Evolutionary conservation across 768 basidiomycete genomes (phyloP), one percentile per base, ranked within the genome.

Genomic region (Mycena vulgaris): DNA sequence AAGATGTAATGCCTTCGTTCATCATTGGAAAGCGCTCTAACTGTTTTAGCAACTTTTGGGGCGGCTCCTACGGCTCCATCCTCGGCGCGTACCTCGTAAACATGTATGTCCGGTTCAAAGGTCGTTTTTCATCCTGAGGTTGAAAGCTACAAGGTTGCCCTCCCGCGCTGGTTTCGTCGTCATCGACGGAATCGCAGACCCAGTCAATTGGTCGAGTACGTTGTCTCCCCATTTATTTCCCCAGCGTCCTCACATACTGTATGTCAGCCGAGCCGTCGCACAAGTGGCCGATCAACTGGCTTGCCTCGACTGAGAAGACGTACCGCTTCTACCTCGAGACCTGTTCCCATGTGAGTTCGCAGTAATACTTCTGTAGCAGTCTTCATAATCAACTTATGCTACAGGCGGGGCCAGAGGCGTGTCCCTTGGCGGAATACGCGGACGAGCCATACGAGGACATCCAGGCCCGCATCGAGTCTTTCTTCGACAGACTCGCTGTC

Each of bases 71-170:
- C 58, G 77, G 77, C 3, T 75, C 75, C 7, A 74, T 76, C 28
- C 64, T 76, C 13, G 77, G 77, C 10, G 71, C 75, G 17, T 78
- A 78, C 51, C 70, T 78, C 4, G 77, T 74, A 16, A 78, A 78
- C 49, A 78, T 78, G 76, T 73, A 53, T 48, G 74, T 63, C 47
- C 21, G 10, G 10, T 17, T 30, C 17, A 25, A 11, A 48, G 5
- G 21, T 17, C 9, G 14, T 9, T 35, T 37, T n/a, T 31, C 42
- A 14, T n/a, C n/a, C 1, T 23, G 3, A 23, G 2, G 10, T 35
- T 63, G 28, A 33, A 27, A 1, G 25, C 3, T 8, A 2, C 17
- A 27, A 77, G 76, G 75, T 52, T 77, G 28, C 77, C 77, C 5
- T 33, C 58, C 31, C 72, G 75, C 10, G 70, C 65, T 25, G 77